Evolutionary conservation across 2,329 filamentous ascomycete species (phyloP).

Genomic region (Trichoderma sp.): DNA sequence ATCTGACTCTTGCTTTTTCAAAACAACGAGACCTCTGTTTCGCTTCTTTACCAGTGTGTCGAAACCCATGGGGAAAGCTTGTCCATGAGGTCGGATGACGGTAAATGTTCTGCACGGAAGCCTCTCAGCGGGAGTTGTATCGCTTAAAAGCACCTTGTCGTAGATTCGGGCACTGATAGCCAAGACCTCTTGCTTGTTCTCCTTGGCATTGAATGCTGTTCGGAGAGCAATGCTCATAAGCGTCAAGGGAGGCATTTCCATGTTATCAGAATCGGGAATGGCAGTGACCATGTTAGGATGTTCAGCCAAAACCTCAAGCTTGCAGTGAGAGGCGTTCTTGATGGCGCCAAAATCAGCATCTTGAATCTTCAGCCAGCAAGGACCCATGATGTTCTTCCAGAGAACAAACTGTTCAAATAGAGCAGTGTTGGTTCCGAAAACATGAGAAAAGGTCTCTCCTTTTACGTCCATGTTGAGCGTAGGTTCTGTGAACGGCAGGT

Average conservation of each 20-base stretch:
- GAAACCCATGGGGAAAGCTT: slow-evolving; percentile 83
- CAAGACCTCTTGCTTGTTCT: slow-evolving; percentile 95
- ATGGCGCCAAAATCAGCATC: slow-evolving; percentile 81
- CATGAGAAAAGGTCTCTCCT: slow-evolving; percentile 89
- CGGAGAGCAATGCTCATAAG: slow-evolving; percentile 94
- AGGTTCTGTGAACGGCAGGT: slow-evolving; percentile 54
- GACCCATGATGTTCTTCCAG: slow-evolving; percentile 99
- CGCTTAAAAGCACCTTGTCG: slow-evolving; percentile 82
- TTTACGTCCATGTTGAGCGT: slow-evolving; percentile 69
- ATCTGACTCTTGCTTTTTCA: slow-evolving; percentile 82
- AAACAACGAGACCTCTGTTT: slow-evolving; percentile 74
- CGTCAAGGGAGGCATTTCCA: slow-evolving; percentile 84
- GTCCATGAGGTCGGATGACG: slow-evolving; percentile 77
- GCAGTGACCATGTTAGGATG: slow-evolving; percentile 77
- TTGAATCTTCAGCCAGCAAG: slow-evolving; percentile 93
- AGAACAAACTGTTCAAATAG: slow-evolving; percentile 98
- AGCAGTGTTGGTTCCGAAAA: slow-evolving; percentile 91
- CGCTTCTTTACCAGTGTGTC: slow-evolving; percentile 74
- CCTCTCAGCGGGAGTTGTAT: slow-evolving; percentile 86
- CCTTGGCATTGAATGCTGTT: slow-evolving; percentile 84
- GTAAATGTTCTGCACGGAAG: slow-evolving; percentile 91
- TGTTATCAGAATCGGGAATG: slow-evolving; percentile 75
- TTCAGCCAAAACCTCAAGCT: slow-evolving; percentile 82
- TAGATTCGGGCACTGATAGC: slow-evolving; percentile 91
- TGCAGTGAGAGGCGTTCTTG: slow-evolving; percentile 95